Conservation (phyloP, 2,329 filamentous ascomycete genomes). For the Conoideocrella luteorostrata region DNA sequence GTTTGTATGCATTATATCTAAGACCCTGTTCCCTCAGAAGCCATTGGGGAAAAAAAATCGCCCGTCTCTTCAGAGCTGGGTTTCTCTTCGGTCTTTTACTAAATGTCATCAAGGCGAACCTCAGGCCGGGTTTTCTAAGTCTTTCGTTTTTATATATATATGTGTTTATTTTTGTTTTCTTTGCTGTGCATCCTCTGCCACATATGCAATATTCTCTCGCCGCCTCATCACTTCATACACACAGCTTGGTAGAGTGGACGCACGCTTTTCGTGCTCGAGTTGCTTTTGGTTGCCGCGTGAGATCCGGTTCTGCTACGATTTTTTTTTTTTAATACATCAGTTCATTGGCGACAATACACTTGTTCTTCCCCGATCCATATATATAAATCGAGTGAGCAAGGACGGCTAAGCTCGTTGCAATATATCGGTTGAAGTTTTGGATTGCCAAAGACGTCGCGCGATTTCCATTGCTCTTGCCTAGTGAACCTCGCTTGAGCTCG, state of each 20-base stretch:
- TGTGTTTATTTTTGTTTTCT: neutral
- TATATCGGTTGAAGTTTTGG: constrained; percentile 3
- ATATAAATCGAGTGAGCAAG: constrained; percentile 1
- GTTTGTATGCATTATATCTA: constrained; percentile 7
- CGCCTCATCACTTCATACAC: neutral
- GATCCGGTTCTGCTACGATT: neutral
- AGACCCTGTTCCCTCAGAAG: constrained; percentile 1
- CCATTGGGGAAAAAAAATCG: neutral
- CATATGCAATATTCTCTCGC: neutral
- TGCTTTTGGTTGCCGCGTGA: neutral
- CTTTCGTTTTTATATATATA: neutral
- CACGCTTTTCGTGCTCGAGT: neutral
- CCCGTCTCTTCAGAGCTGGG: neutral
- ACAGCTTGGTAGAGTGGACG: no score
- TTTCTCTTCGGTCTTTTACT: neutral
- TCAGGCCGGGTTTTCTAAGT: neutral
- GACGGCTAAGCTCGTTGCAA: constrained; percentile 1
- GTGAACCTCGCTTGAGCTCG: constrained; percentile 3
- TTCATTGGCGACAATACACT: constrained; percentile 1
- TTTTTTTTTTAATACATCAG: constrained; percentile 1
- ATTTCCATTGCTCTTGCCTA: constrained; percentile 9
- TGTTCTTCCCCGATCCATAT: neutral
- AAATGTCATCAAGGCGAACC: neutral
- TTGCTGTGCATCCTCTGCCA: neutral
- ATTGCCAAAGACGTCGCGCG: neutral